phyloP scores from a whole-genome alignment of 805 yeast species.

The Metschnikowia reukaufii region DNA sequence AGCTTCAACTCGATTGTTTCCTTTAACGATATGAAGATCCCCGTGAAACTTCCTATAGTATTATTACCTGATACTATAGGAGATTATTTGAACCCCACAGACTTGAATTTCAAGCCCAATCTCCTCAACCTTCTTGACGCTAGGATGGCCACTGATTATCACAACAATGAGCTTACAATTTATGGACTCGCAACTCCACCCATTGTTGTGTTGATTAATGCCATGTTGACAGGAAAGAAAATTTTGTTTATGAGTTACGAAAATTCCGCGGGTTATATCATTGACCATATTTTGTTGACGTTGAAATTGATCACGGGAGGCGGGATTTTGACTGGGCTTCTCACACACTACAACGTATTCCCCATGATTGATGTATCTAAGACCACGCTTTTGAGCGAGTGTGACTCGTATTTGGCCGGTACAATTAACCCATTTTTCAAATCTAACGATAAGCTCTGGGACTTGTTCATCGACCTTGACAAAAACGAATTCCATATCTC shows the following conservation, averaged over 20 bases:
- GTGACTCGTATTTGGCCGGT: conserved; percentile 54
- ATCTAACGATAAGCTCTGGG: conserved; percentile 55
- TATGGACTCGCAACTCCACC: conserved; percentile 57
- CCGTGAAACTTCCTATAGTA: conserved; percentile 44
- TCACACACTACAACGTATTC: conserved; percentile 42
- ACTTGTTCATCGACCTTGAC: conserved; percentile 61
- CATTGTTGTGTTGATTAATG: conserved; percentile 34
- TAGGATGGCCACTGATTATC: conserved; percentile 32
- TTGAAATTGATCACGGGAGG: conserved; percentile 44
- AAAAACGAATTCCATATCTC: conserved; percentile 40
- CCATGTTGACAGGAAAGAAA: conserved; percentile 40
- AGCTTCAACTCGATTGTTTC: conserved; percentile 40
- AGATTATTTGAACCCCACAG: conserved; percentile 47
- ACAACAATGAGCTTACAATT: conserved; percentile 49
- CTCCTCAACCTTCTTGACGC: conserved; percentile 36
- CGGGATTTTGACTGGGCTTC: conserved; percentile 42
- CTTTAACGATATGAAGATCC: conserved; percentile 45
- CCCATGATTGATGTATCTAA: conserved; percentile 66
- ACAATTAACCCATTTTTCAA: conserved; percentile 67
- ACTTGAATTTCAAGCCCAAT: conserved; percentile 41
- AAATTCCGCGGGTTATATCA: conserved; percentile 42
- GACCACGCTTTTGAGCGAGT: conserved; percentile 46
- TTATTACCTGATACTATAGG: conserved; percentile 43
- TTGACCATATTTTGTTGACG: conserved; percentile 40
- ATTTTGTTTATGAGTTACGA: conserved; percentile 41